Conservation (phyloP, 1,139 yeast genomes). For the Kazachstania sp. region DNA sequence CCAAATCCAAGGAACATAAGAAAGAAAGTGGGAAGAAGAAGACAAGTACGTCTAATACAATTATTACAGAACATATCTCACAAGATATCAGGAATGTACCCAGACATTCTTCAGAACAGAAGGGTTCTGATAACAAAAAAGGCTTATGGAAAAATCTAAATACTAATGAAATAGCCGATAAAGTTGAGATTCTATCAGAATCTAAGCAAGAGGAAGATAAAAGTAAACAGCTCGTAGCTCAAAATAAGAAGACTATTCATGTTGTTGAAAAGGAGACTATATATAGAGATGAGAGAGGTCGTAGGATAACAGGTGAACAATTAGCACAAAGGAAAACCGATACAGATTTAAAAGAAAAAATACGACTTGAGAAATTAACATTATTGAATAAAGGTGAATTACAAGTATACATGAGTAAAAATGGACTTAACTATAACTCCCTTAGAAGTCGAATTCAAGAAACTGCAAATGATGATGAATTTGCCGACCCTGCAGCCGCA, state of each 20-base stretch:
- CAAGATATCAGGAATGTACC: background rate
- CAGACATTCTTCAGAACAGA: slow-evolving; percentile 1
- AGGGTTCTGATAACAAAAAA: background rate
- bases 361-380: slow-evolving; percentile 28
- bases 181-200: background rate
- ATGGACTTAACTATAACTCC: slow-evolving; percentile 1
- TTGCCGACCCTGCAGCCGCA: slow-evolving; percentile 60
- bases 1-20: slow-evolving; percentile 10
- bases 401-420: slow-evolving; percentile 26
- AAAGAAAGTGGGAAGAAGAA: slow-evolving; percentile 26
- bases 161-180: slow-evolving; percentile 17
- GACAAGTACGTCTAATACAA: slow-evolving; percentile 9
- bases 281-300: slow-evolving; percentile 54
- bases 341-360: slow-evolving; percentile 28
- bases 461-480: background rate
- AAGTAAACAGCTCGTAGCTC: background rate
- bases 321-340: slow-evolving; percentile 26
- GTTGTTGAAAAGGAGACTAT: slow-evolving; percentile 33
- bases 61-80: slow-evolving; percentile 11
- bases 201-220: background rate
- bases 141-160: slow-evolving; percentile 19
- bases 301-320: slow-evolving; percentile 37
- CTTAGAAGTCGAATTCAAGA: background rate
- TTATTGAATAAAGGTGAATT: slow-evolving; percentile 40
- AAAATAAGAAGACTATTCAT: background rate